phyloP scores from a whole-genome alignment of 2,329 filamentous ascomycete species.

The Dactylonectria estremocensis region DNA sequence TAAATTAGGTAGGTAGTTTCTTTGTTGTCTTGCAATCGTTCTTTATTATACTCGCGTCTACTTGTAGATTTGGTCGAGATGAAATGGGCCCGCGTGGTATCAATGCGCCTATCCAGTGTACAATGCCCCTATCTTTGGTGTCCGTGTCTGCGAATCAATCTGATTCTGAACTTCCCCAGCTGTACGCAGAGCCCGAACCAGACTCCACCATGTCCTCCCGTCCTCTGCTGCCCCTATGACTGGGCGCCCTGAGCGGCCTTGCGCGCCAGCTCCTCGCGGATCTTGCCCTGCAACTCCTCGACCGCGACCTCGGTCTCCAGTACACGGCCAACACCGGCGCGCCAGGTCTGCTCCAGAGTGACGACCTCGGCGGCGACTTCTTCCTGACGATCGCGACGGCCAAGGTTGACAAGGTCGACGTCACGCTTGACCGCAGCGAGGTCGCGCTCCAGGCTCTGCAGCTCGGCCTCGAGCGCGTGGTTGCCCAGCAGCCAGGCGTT shows the following conservation, averaged over 20 bases:
- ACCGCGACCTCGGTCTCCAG: slow-evolving; percentile 91
- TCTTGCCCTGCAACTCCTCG: slow-evolving; percentile 77
- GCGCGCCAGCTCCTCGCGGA: slow-evolving; percentile 73
- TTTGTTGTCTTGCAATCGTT: neutral
- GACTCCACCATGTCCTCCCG: neutral
- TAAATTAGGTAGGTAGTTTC: neutral
- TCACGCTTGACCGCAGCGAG: slow-evolving; percentile 77
- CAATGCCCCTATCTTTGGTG: neutral
- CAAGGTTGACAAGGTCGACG: slow-evolving; percentile 81
- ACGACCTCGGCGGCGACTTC: slow-evolving; percentile 80
- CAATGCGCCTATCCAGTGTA: slow-evolving; percentile 10
- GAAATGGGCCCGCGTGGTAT: slow-evolving; percentile 12
- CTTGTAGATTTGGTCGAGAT: slow-evolving; percentile 2
- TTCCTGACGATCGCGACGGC: slow-evolving; percentile 79
- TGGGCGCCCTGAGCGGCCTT: slow-evolving; percentile 33
- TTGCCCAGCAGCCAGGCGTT: slow-evolving; percentile 95
- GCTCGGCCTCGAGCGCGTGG: slow-evolving; percentile 80
- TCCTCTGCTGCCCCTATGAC: slow-evolving; percentile 16
- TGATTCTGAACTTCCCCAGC: neutral
- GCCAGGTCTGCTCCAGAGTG: slow-evolving; percentile 84
- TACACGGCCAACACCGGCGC: slow-evolving; percentile 81
- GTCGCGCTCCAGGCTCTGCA: slow-evolving; percentile 78
- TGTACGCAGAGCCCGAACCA: neutral
- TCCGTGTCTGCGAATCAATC: neutral
- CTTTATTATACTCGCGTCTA: slow-evolving; percentile 16